Percentiles rank a stretch among this genome's conserved stretches.
These are phyloP conservation scores for Boletales sp. DNA, from an alignment of 768 basidiomycete genomes.

Conservation along the genomic window DNA sequence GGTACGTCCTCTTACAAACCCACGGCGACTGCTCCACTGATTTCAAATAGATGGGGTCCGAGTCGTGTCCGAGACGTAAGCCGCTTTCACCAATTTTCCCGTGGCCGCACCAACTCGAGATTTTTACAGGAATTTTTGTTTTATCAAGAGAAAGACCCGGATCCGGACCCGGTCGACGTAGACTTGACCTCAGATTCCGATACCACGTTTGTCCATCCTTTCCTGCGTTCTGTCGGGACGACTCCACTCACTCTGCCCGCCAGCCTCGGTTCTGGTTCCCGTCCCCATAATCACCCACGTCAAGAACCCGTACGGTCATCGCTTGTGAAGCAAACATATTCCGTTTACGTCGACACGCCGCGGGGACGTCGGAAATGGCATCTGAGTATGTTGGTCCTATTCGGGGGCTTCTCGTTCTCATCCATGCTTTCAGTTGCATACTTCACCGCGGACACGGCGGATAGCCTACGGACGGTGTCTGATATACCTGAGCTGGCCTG, in stretches of 20 bases:
- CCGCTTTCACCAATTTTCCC: conserved; percentile 7
- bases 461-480: conserved; percentile 55
- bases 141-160: conserved; percentile 64
- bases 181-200: conserved; percentile 51
- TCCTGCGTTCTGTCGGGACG: background rate
- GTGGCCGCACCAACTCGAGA: background rate
- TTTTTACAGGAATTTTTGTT: conserved; percentile 64
- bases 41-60: conserved; percentile 60
- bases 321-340: conserved; percentile 78
- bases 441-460: conserved; percentile 61
- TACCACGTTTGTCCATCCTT: conserved; percentile 37
- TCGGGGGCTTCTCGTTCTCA: conserved; percentile 3
- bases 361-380: conserved; percentile 78
- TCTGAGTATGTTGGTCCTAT: conserved; percentile 50
- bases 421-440: conserved; percentile 57
- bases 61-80: conserved; percentile 73
- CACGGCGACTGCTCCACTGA: background rate
- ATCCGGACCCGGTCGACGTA: conserved; percentile 45
- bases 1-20: conserved; percentile 14
- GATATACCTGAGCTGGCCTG: conserved; percentile 52
- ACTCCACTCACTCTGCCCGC: conserved; percentile 7
- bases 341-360: conserved; percentile 65
- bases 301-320: conserved; percentile 40
- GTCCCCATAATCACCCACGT: conserved; percentile 19
- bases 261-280: conserved; percentile 31